These are phyloP conservation scores for Chondrus crispus DNA, from an alignment of 23 red algal genomes.

Conservation along the genomic window DNA sequence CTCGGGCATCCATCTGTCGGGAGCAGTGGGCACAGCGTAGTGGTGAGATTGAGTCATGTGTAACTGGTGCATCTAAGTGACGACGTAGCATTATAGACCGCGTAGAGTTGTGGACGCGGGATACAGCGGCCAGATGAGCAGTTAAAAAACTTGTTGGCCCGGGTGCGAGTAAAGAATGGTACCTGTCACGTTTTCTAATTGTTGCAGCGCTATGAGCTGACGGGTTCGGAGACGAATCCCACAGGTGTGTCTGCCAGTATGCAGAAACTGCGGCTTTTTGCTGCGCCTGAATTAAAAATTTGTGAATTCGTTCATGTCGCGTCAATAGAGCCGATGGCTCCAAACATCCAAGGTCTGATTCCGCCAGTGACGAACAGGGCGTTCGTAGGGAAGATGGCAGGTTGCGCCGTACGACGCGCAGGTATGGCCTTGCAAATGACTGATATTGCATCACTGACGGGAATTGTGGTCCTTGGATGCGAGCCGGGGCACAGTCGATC, in stretches of 20 bases:
- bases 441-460: too few relatives aligned
- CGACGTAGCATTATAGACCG: not conserved
- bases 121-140: not conserved
- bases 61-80: not conserved
- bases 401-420: too few relatives aligned
- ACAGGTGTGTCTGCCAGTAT: not conserved
- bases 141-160: not conserved
- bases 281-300: not conserved
- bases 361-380: too few relatives aligned
- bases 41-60: too few relatives aligned
- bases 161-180: not conserved
- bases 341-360: not conserved
- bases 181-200: not conserved
- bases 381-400: too few relatives aligned
- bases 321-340: not conserved
- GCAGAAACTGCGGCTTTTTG: too few relatives aligned
- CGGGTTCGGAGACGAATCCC: not conserved
- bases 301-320: not conserved
- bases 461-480: too few relatives aligned
- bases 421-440: too few relatives aligned
- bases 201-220: not conserved
- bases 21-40: too few relatives aligned
- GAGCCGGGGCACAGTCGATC: not conserved
- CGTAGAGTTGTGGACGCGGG: not conserved
- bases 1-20: too few relatives aligned